phyloP scores from a whole-genome alignment of 208 protist species.

The Zelonia costaricensis region DNA sequence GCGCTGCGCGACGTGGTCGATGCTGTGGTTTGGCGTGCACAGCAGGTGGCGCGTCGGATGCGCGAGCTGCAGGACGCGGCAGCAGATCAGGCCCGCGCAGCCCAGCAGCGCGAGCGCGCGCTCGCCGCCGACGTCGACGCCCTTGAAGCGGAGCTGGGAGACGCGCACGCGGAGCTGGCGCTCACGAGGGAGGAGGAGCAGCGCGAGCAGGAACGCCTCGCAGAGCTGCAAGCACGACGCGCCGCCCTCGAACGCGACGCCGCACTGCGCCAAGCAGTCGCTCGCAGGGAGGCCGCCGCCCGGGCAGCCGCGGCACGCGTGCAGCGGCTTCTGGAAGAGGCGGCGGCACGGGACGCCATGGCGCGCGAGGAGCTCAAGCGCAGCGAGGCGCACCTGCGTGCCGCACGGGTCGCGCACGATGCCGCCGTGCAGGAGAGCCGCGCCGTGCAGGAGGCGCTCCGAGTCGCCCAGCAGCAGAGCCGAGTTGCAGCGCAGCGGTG shows the following conservation, averaged over 20 bases:
- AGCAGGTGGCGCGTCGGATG: background rate
- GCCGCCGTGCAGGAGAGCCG: conserved; percentile 3
- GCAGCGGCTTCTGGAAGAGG: conserved; percentile 3
- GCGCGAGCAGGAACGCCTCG: background rate
- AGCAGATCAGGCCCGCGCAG: background rate
- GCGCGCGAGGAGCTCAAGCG: conserved; percentile 12
- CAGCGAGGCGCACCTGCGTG: conserved; percentile 1
- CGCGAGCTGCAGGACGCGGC: background rate
- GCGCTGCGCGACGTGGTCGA: conserved; percentile 2
- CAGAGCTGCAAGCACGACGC: background rate
- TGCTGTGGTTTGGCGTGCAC: conserved; percentile 2
- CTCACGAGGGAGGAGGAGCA: background rate
- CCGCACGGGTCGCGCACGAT: conserved; percentile 9
- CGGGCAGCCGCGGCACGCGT: conserved; percentile 1
- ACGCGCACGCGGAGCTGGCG: background rate
- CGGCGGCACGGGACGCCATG: conserved; percentile 1
- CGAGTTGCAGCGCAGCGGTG: background rate
- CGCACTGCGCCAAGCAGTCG: conserved; percentile 3
- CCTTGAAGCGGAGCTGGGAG: background rate
- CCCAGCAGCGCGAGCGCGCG: background rate
- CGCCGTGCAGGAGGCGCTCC: conserved; percentile 4
- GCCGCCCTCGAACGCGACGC: conserved; percentile 4
- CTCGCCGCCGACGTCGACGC: background rate
- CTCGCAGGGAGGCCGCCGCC: background rate
- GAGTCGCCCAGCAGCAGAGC: background rate